These are phyloP conservation scores for Prunus yedoensis DNA, from an alignment of 331 rosid species.

Conservation along the genomic window DNA sequence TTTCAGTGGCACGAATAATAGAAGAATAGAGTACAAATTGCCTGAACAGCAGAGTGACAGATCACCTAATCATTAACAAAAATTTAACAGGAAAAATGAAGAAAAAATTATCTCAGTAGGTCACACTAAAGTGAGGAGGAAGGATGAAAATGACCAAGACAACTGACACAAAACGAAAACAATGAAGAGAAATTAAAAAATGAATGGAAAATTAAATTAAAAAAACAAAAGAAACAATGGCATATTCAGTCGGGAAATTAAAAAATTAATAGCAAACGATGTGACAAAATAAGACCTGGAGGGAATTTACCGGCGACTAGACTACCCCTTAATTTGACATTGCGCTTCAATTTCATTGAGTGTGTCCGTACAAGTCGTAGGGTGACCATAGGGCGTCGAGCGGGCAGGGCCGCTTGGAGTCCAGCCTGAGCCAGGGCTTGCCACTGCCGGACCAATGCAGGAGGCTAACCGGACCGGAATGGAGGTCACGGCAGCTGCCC, in stretches of 20 bases:
- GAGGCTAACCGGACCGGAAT: conserved; percentile 76
- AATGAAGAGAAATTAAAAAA: neutral
- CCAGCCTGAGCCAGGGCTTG: conserved; percentile 70
- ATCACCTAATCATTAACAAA: neutral
- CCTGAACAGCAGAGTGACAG: neutral
- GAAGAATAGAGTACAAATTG: conserved; percentile 9
- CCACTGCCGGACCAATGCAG: conserved; percentile 90
- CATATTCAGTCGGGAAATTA: conserved; percentile 23
- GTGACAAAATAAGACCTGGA: conserved; percentile 32
- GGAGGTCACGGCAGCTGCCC: conserved; percentile 76
- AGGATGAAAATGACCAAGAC: neutral
- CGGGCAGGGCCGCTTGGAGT: conserved; percentile 62
- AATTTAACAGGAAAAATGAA: neutral
- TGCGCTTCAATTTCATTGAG: conserved; percentile 28
- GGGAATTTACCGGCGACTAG: conserved; percentile 45
- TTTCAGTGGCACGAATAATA: conserved; percentile 22
- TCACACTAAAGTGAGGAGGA: too few species aligned
- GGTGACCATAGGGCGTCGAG: conserved; percentile 68
- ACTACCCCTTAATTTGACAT: neutral
- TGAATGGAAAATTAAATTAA: neutral
- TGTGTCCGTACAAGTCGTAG: conserved; percentile 58
- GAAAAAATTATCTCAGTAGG: neutral
- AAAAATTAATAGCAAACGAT: conserved; percentile 16
- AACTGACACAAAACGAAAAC: conserved; percentile 12
- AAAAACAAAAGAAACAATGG: conserved; percentile 7